Conservation (phyloP, 2,329 filamentous ascomycete species). For the Clarireedia monteithiana region DNA sequence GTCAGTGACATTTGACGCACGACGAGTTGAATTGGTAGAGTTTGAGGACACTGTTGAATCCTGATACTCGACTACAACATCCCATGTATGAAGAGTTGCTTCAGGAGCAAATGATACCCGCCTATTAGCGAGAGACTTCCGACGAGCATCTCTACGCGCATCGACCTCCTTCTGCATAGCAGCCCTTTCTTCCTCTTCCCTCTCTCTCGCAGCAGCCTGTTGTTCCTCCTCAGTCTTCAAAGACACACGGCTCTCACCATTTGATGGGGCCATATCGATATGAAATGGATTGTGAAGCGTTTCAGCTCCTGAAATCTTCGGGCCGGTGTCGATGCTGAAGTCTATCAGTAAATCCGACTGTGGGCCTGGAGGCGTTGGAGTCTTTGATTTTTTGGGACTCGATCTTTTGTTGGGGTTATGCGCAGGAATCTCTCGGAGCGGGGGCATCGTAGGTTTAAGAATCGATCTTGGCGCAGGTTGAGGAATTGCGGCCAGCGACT, state of each 20-base stretch:
- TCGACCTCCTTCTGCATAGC: constrained; percentile 53
- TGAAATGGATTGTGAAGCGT: constrained; percentile 40
- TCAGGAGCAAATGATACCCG: constrained; percentile 96
- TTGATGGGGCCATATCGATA: constrained; percentile 31
- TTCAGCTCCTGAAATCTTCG: constrained; percentile 30
- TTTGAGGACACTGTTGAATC: constrained; percentile 73
- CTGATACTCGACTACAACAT: constrained; percentile 78
- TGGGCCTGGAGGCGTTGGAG: constrained; percentile 12
- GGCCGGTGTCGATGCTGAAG: constrained; percentile 18
- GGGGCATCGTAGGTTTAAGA: constrained; percentile 69
- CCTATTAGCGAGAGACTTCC: constrained; percentile 88
- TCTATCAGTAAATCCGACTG: constrained; percentile 23
- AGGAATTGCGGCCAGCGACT: constrained; percentile 25
- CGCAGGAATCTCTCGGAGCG: constrained; percentile 58
- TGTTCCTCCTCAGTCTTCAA: constrained; percentile 64
- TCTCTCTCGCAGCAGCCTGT: constrained; percentile 59
- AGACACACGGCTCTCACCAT: constrained; percentile 46
- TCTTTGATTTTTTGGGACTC: constrained; percentile 26
- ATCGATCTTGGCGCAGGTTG: constrained; percentile 58
- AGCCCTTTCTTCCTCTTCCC: constrained; percentile 56
- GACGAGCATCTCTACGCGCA: constrained; percentile 75
- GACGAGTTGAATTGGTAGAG: constrained; percentile 66
- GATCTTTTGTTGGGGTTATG: constrained; percentile 23
- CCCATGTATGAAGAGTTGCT: constrained; percentile 94
- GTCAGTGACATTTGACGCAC: constrained; percentile 51